Conservation (phyloP, 768 basidiomycete genomes). For the Pseudohyphozyma bogoriensis region DNA sequence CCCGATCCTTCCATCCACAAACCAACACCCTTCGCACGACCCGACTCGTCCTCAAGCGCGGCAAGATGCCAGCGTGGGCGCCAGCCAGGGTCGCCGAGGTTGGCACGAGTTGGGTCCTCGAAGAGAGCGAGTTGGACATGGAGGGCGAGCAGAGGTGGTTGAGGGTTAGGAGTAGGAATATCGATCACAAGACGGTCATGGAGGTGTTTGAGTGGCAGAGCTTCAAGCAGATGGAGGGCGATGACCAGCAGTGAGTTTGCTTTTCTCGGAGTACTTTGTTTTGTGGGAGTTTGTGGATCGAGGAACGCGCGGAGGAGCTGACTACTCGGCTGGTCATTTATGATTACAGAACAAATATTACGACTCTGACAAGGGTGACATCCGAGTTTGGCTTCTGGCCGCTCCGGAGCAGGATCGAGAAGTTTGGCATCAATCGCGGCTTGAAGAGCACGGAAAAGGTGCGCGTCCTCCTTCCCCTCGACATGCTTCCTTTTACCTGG, state of each 20-base stretch:
- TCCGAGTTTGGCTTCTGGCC: constrained; percentile 30
- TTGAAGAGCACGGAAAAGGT: constrained; percentile 15
- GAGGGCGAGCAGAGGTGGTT: constrained; percentile 41
- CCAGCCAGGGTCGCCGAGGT: constrained; percentile 69
- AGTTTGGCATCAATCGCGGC: constrained; percentile 9
- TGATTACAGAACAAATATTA: constrained; percentile 10
- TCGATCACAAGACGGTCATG: constrained; percentile 91
- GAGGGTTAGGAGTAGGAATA: constrained; percentile 69
- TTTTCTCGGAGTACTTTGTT: background rate
- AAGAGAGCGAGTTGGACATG: constrained; percentile 88
- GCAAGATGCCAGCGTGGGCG: constrained; percentile 85
- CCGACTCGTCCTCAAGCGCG: constrained; percentile 82
- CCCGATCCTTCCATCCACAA: constrained; percentile 48
- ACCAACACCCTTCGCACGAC: constrained; percentile 70
- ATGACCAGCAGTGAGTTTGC: constrained; percentile 6
- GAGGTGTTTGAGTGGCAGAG: constrained; percentile 59
- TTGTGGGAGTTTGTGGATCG: background rate
- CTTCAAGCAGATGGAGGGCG: background rate
- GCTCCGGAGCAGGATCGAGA: constrained; percentile 18
- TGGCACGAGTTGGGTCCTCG: constrained; percentile 87
- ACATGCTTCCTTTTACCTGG: background rate
- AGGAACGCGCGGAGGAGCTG: background rate
- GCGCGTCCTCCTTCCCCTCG: background rate
- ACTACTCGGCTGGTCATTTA: background rate
- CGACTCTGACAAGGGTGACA: constrained; percentile 15